These are phyloP conservation scores for Ophiostoma pallidulum DNA, from an alignment of 2,329 filamentous ascomycete species.

Conservation along the genomic window DNA sequence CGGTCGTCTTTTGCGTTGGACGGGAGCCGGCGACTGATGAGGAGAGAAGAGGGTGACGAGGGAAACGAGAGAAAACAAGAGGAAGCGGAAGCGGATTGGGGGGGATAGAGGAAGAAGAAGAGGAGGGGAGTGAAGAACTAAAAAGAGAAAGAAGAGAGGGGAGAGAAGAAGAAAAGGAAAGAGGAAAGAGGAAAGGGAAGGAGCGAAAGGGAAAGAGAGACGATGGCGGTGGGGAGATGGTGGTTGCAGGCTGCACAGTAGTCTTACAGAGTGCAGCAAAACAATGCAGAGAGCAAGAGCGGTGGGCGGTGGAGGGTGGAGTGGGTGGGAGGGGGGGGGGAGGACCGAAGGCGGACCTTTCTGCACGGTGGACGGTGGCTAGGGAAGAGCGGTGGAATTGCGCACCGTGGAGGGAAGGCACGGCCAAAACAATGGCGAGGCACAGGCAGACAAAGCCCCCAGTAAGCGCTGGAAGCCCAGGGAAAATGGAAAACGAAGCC, in stretches of 20 bases:
- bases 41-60: conserved; percentile 25
- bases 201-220: conserved; percentile 19
- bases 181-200: conserved; percentile 19
- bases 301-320: background rate
- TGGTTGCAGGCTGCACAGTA: conserved; percentile 9
- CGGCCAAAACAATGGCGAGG: too few relatives aligned
- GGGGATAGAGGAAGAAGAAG: background rate
- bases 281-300: conserved; percentile 20
- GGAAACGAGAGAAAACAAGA: conserved; percentile 24
- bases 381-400: conserved; percentile 4
- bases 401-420: too few relatives aligned
- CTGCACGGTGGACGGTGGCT: conserved; percentile 10
- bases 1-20: conserved; percentile 11
- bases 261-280: too few relatives aligned
- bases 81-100: conserved; percentile 7
- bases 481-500: conserved; percentile 12
- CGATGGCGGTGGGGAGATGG: conserved; percentile 11
- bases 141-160: conserved; percentile 21
- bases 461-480: conserved; percentile 10
- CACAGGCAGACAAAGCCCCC: background rate
- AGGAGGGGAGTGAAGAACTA: conserved; percentile 19
- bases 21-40: conserved; percentile 14
- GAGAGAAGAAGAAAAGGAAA: conserved; percentile 21
- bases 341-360: conserved; percentile 3
- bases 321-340: conserved; percentile 3